These are phyloP conservation scores for Avena eriantha DNA, from an alignment of 176 grass and related monocot genomes.

Conservation along the genomic window DNA sequence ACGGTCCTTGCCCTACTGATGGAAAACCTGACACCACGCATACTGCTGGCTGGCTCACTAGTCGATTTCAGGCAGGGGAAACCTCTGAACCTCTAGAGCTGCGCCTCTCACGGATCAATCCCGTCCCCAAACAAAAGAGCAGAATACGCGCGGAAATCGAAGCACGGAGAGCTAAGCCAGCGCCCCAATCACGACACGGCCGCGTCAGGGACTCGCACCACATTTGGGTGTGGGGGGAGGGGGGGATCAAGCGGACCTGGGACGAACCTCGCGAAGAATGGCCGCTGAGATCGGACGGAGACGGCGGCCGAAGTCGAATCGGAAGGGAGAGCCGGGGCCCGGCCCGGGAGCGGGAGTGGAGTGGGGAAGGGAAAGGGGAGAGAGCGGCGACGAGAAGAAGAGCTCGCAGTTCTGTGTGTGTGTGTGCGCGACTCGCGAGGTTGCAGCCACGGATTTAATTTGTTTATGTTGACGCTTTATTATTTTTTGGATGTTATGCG, in stretches of 20 bases:
- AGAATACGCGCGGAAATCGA: neutral
- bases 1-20: neutral
- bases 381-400: neutral
- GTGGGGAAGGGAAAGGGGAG: neutral
- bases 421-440: neutral
- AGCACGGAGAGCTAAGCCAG: neutral
- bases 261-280: conserved; percentile 32
- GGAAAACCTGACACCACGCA: neutral
- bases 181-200: neutral
- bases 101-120: neutral
- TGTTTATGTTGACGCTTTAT: neutral
- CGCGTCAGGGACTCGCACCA: neutral
- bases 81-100: neutral
- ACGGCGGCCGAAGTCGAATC: neutral
- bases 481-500: neutral
- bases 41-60: neutral
- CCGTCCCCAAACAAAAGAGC: neutral
- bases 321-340: neutral
- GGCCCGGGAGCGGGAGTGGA: neutral
- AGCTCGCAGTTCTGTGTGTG: neutral
- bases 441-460: conserved; percentile 19
- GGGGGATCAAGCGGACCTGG: too few species aligned
- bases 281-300: neutral
- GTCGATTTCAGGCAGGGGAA: neutral
- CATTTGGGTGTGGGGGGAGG: too few species aligned